Conservation (phyloP, 2,329 filamentous ascomycete species). For the Phialocephala sp. region DNA sequence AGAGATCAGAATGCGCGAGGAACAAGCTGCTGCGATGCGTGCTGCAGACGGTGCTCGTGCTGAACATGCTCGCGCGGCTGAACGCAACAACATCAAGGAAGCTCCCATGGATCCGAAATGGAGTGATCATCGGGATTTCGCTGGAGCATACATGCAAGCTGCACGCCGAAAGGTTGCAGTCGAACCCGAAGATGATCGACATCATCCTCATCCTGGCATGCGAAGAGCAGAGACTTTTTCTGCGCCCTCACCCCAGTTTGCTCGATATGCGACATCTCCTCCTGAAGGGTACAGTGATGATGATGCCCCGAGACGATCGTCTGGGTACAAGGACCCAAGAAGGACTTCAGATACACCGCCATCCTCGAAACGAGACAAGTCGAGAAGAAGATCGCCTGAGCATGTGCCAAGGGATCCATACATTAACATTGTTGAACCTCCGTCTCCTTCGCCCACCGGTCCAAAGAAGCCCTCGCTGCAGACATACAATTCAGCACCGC, state of each 20-base stretch:
- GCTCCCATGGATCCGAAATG: constrained; percentile 36
- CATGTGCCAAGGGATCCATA: constrained; percentile 25
- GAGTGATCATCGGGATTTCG: constrained; percentile 36
- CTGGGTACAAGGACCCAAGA: constrained; percentile 36
- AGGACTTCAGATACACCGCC: constrained; percentile 38
- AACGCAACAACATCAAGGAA: constrained; percentile 25
- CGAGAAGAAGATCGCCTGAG: constrained; percentile 31
- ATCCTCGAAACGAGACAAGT: constrained; percentile 29
- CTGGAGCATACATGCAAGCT: constrained; percentile 42
- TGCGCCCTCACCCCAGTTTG: constrained; percentile 29
- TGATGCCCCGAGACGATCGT: constrained; percentile 40
- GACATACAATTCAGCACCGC: constrained; percentile 39
- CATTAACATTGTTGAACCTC: constrained; percentile 40
- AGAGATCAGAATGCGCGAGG: constrained; percentile 31
- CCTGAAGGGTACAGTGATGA: constrained; percentile 39
- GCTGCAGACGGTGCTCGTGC: constrained; percentile 21
- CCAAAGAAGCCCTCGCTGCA: constrained; percentile 38
- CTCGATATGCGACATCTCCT: constrained; percentile 34
- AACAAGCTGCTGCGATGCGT: constrained; percentile 17
- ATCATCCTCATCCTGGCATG: constrained; percentile 24
- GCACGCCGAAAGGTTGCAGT: constrained; percentile 33
- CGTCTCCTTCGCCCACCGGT: constrained; percentile 33
- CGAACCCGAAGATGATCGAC: constrained; percentile 27
- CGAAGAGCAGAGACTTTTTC: constrained; percentile 42
- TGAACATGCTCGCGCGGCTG: neutral